These are phyloP conservation scores for Clonostachys chloroleuca DNA, from an alignment of 2,329 filamentous ascomycete species.

Conservation along the genomic window DNA sequence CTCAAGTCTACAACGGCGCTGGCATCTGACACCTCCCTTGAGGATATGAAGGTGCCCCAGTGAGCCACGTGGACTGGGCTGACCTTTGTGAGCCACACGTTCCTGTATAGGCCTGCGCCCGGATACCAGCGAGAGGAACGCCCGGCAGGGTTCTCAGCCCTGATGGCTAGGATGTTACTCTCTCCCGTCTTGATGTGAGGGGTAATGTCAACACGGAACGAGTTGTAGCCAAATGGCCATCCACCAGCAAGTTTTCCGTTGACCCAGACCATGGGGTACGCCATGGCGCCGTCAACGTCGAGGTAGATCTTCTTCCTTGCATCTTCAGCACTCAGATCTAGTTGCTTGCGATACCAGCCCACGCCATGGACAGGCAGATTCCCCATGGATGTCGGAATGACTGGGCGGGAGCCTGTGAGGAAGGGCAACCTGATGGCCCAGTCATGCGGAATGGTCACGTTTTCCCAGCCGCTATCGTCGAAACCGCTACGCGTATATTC, in stretches of 20 bases:
- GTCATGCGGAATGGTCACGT: slow-evolving; percentile 38
- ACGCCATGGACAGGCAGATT: slow-evolving; percentile 44
- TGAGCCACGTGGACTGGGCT: slow-evolving; percentile 39
- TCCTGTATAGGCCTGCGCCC: slow-evolving; percentile 47
- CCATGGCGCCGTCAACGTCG: slow-evolving; percentile 47
- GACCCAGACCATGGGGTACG: slow-evolving; percentile 44
- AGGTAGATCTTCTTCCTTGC: slow-evolving; percentile 32
- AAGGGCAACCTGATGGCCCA: slow-evolving; percentile 45
- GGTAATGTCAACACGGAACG: slow-evolving; percentile 45
- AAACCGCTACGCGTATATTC: slow-evolving; percentile 22
- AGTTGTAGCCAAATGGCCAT: slow-evolving; percentile 46
- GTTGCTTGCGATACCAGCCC: slow-evolving; percentile 43
- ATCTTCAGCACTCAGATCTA: slow-evolving; percentile 23
- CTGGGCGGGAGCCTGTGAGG: slow-evolving; percentile 14
- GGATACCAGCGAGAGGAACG: slow-evolving; percentile 51
- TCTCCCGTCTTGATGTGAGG: slow-evolving; percentile 24
- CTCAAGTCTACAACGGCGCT: slow-evolving; percentile 37
- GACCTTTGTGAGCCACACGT: slow-evolving; percentile 47
- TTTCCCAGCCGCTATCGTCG: slow-evolving; percentile 34
- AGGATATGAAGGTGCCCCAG: slow-evolving; percentile 43
- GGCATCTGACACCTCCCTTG: slow-evolving; percentile 32
- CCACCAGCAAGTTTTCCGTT: slow-evolving; percentile 43
- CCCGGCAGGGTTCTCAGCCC: slow-evolving; percentile 35
- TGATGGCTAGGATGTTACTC: slow-evolving; percentile 39
- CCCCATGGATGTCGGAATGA: slow-evolving; percentile 30